These are phyloP conservation scores for Alternaria dauci DNA, from an alignment of 2,329 filamentous ascomycete species.

Conservation along the genomic window DNA sequence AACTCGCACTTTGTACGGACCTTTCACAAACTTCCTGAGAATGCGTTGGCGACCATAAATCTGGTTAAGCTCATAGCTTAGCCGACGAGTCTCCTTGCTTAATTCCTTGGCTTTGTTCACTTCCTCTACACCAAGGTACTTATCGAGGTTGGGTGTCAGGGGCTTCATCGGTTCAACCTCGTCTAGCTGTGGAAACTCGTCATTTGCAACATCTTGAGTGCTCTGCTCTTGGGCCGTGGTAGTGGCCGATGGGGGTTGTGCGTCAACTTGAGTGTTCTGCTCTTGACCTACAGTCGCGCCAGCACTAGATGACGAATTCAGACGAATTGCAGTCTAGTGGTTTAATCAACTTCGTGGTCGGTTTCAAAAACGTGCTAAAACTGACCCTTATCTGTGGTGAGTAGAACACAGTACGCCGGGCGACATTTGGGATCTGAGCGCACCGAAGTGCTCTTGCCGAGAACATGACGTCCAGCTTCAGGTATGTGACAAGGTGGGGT, in stretches of 20 bases:
- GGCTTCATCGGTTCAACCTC: not conserved
- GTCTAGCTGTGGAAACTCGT: not conserved
- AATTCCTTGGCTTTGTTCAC: not conserved
- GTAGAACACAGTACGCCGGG: not conserved
- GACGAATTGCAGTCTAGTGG: not conserved
- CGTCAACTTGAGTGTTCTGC: not conserved
- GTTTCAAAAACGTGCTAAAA: not conserved
- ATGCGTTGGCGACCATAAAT: slow-evolving; percentile 1
- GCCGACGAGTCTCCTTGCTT: not conserved
- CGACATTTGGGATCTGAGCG: not conserved
- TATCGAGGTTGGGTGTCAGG: not conserved
- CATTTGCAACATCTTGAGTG: not conserved
- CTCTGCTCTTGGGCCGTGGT: not conserved
- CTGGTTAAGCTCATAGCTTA: not conserved
- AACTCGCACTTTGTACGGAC: slow-evolving; percentile 5
- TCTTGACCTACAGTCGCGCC: not conserved
- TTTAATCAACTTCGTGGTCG: not conserved
- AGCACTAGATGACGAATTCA: not conserved
- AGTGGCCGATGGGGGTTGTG: not conserved
- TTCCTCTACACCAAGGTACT: not conserved
- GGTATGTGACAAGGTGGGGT: not conserved
- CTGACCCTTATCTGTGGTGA: not conserved
- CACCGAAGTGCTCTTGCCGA: slow-evolving; percentile 6
- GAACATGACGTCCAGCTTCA: not conserved
- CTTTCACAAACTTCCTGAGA: not conserved